Base-by-base conservation (phyloP, 495 filamentous ascomycete species). In the Daldinia grandis region DNA sequence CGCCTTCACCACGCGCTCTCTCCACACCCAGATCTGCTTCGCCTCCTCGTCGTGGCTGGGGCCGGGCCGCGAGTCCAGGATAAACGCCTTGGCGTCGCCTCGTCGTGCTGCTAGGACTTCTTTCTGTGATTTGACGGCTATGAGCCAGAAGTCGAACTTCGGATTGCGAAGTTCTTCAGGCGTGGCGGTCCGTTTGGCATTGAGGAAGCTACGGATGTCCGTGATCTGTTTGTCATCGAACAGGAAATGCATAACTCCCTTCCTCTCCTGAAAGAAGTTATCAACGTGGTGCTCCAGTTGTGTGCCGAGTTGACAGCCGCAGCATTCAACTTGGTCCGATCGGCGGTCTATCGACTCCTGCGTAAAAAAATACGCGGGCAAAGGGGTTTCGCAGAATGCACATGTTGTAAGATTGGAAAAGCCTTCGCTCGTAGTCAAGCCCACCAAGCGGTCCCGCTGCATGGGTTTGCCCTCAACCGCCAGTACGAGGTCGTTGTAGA, bases 401-500 rank as follows among this genome's bases (percentile, higher is more conserved):
- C 75, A 75, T 10, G 7, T 27, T 0, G 51, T 2, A 1, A 73
- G 56, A 12, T 8, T 30, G 14, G 60, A 19, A 0, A 17, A 0
- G 0, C 59, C 51, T 15, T 21, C 14, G 0, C 19, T 0, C 3
- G 42, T 40, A 17, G 60, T 35, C 1, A 31, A 15, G 3, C 17
- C 14, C 0, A n/a, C 0, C 1, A 76, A 15, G 0, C 5, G 0
- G 6, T 58, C 19, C 8, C 28, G 5, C 0, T 53, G n/a, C 66
- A 76, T 68, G 0, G 62, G 9, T 14, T 7, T 21, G 0, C 63
- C 66, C 3, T 71, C 5, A 14, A 65, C 68, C 3, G 69, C 63
- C 1, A 76, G 17, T 1, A 76, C 42, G 0, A 76, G 58, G 33
- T 75, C 72, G 3, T 71, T 66, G 24, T 62, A 58, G 0, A 75